Percentiles rank a stretch among this genome's conserved stretches.
These are phyloP conservation scores for Talaromyces albobiverticillius DNA, from an alignment of 2,329 filamentous ascomycete species.

Conservation along the genomic window DNA sequence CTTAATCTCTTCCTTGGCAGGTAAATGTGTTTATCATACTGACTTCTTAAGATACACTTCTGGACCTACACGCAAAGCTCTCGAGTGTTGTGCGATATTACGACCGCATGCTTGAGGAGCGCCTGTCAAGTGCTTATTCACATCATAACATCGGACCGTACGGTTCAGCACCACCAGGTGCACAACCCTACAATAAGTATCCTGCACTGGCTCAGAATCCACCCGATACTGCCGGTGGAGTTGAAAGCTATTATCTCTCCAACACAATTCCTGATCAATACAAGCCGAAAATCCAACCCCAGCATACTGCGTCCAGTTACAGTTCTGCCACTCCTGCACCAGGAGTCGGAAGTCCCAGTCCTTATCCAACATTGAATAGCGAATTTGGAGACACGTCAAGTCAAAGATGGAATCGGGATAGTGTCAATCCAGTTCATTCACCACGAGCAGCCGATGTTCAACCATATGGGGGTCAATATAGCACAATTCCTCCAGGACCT, in stretches of 20 bases:
- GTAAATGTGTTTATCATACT: constrained; percentile 18
- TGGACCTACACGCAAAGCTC: constrained; percentile 91
- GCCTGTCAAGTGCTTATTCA: constrained; percentile 86
- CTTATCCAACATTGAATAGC: constrained; percentile 19
- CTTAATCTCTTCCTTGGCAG: background rate
- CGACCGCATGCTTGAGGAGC: constrained; percentile 95
- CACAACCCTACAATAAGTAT: constrained; percentile 62
- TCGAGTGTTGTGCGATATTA: constrained; percentile 97
- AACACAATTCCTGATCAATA: constrained; percentile 54
- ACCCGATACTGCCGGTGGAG: constrained; percentile 50
- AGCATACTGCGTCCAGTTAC: constrained; percentile 21
- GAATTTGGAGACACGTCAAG: constrained; percentile 16
- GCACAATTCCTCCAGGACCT: constrained; percentile 16
- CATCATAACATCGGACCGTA: constrained; percentile 72
- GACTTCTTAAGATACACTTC: constrained; percentile 67
- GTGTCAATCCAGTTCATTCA: constrained; percentile 19
- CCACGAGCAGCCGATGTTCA: constrained; percentile 19
- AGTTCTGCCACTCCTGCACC: constrained; percentile 14
- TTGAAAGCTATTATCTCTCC: constrained; percentile 80
- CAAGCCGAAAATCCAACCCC: constrained; percentile 47
- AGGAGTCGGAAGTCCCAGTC: constrained; percentile 19
- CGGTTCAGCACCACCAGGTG: constrained; percentile 41
- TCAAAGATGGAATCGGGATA: constrained; percentile 22
- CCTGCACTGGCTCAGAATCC: constrained; percentile 63
- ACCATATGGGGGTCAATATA: constrained; percentile 14